These are phyloP conservation scores for Bretschneidera sinensis DNA, from an alignment of 345 rosid species.

Conservation along the genomic window DNA sequence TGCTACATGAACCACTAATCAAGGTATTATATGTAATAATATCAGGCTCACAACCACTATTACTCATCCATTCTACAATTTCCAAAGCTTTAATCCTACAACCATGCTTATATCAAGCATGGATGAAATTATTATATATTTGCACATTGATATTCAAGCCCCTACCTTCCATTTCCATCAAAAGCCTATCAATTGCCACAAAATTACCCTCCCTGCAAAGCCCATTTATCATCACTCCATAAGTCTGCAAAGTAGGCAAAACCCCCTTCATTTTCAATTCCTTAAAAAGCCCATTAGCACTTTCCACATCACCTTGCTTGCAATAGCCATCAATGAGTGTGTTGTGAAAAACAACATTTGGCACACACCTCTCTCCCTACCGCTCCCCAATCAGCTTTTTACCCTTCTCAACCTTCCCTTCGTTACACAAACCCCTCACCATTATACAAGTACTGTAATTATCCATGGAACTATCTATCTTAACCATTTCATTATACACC, in stretches of 20 bases:
- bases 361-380: constrained; percentile 78
- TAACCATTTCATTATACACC: constrained; percentile 61
- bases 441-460: constrained; percentile 68
- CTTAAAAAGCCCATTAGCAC: constrained; percentile 41
- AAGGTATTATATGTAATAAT: too few species aligned
- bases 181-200: constrained; percentile 42
- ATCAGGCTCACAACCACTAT: too few species aligned
- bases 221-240: constrained; percentile 55
- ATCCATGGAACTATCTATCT: constrained; percentile 46
- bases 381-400: constrained; percentile 51
- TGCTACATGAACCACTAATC: too few species aligned
- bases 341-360: constrained; percentile 75
- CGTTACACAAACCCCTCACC: constrained; percentile 62
- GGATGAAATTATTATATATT: constrained; percentile 49
- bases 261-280: constrained; percentile 66
- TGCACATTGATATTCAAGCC: constrained; percentile 42
- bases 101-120: constrained; percentile 54
- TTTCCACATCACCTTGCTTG: constrained; percentile 39
- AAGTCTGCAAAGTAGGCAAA: constrained; percentile 62
- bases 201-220: constrained; percentile 60
- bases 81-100: constrained; percentile 29
- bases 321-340: constrained; percentile 69
- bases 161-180: constrained; percentile 63
- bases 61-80: too few species aligned
- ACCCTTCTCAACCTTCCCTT: constrained; percentile 67